Evolutionary conservation across 2,329 filamentous ascomycete species (phyloP).

Genomic region (Nemania sp.): DNA sequence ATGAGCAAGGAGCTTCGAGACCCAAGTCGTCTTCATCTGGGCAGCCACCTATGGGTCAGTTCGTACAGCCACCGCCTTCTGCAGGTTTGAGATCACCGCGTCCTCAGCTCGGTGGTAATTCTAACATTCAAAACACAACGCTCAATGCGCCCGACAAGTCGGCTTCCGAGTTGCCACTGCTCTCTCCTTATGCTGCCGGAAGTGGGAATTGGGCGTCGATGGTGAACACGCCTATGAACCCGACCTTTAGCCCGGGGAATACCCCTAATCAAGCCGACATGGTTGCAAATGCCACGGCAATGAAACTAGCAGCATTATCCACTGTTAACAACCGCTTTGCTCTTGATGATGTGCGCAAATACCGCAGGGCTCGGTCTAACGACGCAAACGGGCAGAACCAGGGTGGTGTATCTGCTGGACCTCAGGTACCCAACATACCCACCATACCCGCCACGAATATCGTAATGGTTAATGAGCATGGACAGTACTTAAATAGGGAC

Average conservation of each 20-base stretch:
- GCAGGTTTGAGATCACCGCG: slow-evolving; percentile 84
- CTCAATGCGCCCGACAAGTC: slow-evolving; percentile 78
- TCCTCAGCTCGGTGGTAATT: slow-evolving; percentile 72
- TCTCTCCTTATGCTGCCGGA: slow-evolving; percentile 84
- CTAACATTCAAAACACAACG: slow-evolving; percentile 85
- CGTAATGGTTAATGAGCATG: slow-evolving; percentile 94
- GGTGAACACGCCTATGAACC: slow-evolving; percentile 96
- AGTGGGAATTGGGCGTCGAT: slow-evolving; percentile 98
- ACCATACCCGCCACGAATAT: slow-evolving; percentile 79
- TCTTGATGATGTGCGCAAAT: slow-evolving; percentile 96
- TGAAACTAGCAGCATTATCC: slow-evolving; percentile 96
- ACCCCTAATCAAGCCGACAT: slow-evolving; percentile 86
- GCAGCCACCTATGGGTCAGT: slow-evolving; percentile 92
- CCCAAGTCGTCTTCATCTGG: slow-evolving; percentile 84
- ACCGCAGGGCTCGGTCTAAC: slow-evolving; percentile 89
- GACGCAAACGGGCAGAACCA: slow-evolving; percentile 76
- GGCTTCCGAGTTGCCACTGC: slow-evolving; percentile 77
- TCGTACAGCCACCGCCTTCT: slow-evolving; percentile 83
- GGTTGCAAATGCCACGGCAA: slow-evolving; percentile 98
- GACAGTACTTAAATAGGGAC: slow-evolving; percentile 86
- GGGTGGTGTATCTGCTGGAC: slow-evolving; percentile 73
- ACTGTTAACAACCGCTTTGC: slow-evolving; percentile 99
- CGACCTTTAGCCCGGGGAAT: slow-evolving; percentile 80
- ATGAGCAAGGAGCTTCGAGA: slow-evolving; percentile 65
- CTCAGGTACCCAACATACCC: slow-evolving; percentile 70